phyloP scores from a whole-genome alignment of 2,329 filamentous ascomycete genomes.

The Calonectria pseudoturangicola region DNA sequence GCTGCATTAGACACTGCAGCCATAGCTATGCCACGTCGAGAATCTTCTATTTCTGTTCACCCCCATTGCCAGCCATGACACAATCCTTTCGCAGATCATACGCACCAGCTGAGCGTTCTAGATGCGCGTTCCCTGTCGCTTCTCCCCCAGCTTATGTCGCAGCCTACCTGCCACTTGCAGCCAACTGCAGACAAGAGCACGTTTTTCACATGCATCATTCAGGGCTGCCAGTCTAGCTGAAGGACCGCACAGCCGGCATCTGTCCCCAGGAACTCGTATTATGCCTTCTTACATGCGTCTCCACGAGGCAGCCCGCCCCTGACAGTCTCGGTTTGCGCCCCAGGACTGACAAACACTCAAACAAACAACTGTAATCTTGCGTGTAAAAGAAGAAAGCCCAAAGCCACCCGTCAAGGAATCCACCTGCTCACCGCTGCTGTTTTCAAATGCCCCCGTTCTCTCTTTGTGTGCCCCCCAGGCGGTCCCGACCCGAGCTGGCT shows the following conservation, averaged over 20 bases:
- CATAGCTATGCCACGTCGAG: slow-evolving; percentile 11
- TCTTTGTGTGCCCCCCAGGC: neutral
- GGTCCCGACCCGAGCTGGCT: slow-evolving; percentile 3
- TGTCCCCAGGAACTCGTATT: neutral
- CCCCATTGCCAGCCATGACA: neutral
- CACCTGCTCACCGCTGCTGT: slow-evolving; percentile 3
- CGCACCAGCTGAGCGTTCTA: slow-evolving; percentile 4
- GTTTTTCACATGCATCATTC: slow-evolving; percentile 23
- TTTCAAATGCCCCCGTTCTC: neutral
- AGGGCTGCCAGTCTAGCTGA: slow-evolving; percentile 1
- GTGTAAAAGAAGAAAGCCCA: slow-evolving; percentile 4
- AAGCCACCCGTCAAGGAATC: neutral
- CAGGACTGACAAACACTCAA: slow-evolving; percentile 31
- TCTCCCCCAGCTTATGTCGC: slow-evolving; percentile 11
- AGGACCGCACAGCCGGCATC: neutral
- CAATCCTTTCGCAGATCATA: slow-evolving; percentile 19
- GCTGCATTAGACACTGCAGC: slow-evolving; percentile 12
- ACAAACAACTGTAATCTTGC: slow-evolving; percentile 31
- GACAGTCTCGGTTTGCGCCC: slow-evolving; percentile 10
- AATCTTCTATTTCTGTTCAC: slow-evolving; percentile 4
- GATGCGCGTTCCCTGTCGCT: slow-evolving; percentile 19
- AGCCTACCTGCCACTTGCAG: slow-evolving; percentile 1
- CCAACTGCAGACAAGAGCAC: slow-evolving; percentile 20
- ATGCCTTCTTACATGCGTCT: slow-evolving; percentile 27
- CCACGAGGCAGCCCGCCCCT: slow-evolving; percentile 6